Base-by-base conservation (phyloP, 768 basidiomycete species). In the Coprinellus micaceus region DNA sequence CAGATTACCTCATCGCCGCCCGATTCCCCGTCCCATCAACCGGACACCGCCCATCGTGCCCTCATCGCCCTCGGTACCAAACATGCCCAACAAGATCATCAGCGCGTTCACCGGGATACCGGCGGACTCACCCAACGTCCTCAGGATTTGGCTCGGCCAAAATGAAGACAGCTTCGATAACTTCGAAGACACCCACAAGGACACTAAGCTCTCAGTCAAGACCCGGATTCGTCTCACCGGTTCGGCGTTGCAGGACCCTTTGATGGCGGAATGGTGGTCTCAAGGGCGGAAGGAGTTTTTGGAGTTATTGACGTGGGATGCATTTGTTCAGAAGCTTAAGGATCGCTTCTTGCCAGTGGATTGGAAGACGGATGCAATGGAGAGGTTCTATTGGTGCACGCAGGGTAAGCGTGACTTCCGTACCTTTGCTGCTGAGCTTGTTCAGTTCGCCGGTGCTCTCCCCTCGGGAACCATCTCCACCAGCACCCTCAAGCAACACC, bases 401-500 rank as follows among this genome's bases (percentile, higher is more conserved):
- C 43, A 44, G 43, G 43, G 43, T 19, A 44, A 44, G 43, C 43
- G 43, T 44, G 43, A 44, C 43, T 44, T 44, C 43, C 43, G 24
- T 9, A n/a, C n/a, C n/a, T 44, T 44, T 24, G n/a, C 43, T 44
- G 43, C n/a, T 44, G 43, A 44, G 43, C 43, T 44, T n/a, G 43
- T 24, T n/a, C 43, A 44, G 43, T n/a, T 6, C 43, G 7, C 6
- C n/a, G n/a, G 7, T 17, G n/a, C 43, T 9, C 43, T 44, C 43
- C 43, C 43, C 24, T 44, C 43, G 5, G n/a, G n/a, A n/a, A 44
- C 43, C 43, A 44, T 44, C 43, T 44, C 43, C 43, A 24, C 6
- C n/a, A n/a, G 7, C n/a, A 44, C n/a, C 43, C n/a, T 44, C 43
- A 44, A 44, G 43, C n/a, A 44, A 5, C 43, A 44, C 43, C n/a